Conservation (phyloP, 192 early-diverging fungal species). For the Backusella morwellensis region DNA sequence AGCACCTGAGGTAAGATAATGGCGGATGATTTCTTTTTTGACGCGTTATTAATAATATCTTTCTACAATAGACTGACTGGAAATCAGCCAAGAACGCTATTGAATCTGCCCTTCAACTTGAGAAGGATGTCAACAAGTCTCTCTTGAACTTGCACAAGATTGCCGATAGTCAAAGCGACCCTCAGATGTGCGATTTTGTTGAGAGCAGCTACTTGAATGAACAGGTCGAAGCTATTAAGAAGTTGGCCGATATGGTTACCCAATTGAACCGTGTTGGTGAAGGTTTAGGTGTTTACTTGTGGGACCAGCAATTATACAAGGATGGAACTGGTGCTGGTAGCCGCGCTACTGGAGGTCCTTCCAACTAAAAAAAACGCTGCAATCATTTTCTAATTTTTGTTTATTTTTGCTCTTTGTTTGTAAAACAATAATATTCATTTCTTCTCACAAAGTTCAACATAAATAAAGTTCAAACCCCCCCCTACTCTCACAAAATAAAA, state of each 20-base stretch:
- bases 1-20: constrained; percentile 43
- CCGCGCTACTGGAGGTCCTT: constrained; percentile 9
- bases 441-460: no score
- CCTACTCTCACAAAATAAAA: neutral
- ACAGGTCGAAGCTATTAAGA: constrained; percentile 56
- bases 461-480: no score
- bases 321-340: constrained; percentile 35
- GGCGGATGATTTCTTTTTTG: neutral
- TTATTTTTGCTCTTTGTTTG: neutral
- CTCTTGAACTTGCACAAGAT: constrained; percentile 55
- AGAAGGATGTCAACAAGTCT: constrained; percentile 61
- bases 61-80: constrained; percentile 45
- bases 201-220: constrained; percentile 49
- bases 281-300: constrained; percentile 49
- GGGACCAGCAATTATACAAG: constrained; percentile 48
- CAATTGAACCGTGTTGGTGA: constrained; percentile 58
- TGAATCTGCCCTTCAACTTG: constrained; percentile 54
- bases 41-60: neutral
- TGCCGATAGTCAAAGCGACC: constrained; percentile 48
- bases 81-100: constrained; percentile 56
- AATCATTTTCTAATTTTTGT: neutral
- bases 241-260: constrained; percentile 50
- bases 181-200: constrained; percentile 55
- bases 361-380: neutral
- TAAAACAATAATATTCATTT: neutral